Conservation (phyloP, 176 grass and related monocot genomes). For the Hyparrhenia diplandra region DNA sequence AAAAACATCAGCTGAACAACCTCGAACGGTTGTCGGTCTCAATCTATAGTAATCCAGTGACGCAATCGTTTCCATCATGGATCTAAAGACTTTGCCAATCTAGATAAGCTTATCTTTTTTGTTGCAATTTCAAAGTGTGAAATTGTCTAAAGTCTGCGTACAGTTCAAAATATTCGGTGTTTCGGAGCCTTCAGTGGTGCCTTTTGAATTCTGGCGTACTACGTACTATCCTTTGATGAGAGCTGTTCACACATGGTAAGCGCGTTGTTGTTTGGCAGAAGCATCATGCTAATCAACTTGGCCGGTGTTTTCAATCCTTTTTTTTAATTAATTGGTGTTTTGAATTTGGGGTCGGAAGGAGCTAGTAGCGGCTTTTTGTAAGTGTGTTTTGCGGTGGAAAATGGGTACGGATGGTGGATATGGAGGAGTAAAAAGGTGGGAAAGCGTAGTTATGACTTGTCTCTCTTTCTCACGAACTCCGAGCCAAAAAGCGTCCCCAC, state of each 20-base stretch:
- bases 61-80: too few relatives aligned
- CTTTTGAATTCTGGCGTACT: too few relatives aligned
- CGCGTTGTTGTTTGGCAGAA: background rate
- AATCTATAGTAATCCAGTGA: too few relatives aligned
- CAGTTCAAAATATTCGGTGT: too few relatives aligned
- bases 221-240: too few relatives aligned
- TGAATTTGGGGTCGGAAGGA: background rate
- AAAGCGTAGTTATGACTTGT: constrained; percentile 35
- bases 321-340: background rate
- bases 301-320: background rate
- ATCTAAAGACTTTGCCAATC: too few relatives aligned
- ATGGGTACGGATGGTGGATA: background rate
- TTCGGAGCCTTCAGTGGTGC: too few relatives aligned
- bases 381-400: background rate
- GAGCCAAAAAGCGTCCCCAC: constrained; percentile 26
- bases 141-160: too few relatives aligned
- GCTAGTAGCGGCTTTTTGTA: background rate
- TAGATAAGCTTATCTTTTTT: too few relatives aligned
- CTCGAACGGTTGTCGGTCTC: too few relatives aligned
- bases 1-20: too few relatives aligned
- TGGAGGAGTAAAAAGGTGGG: constrained; percentile 22
- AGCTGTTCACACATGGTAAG: background rate
- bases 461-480: constrained; percentile 34
- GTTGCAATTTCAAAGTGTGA: too few relatives aligned
- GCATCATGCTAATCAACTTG: background rate